Base-by-base conservation (phyloP, 2,329 filamentous ascomycete genomes). In the Colletotrichum sp. region DNA sequence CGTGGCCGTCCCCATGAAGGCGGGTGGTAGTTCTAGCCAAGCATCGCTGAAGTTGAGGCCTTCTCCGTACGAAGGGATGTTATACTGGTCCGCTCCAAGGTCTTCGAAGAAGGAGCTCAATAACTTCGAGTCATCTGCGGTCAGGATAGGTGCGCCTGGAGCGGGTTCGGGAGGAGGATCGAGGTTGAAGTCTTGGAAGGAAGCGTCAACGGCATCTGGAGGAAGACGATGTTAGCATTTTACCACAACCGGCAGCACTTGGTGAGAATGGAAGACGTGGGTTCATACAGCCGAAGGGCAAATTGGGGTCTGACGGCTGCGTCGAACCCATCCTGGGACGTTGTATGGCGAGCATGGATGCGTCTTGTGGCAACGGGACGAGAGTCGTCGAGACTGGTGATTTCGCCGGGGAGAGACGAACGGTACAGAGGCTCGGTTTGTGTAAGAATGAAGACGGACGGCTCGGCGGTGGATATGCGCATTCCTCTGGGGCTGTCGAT, bases 241-340 rank as follows among this genome's bases (percentile, higher is more conserved):
- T 21, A 13, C 43, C 34, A 12, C 8, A 32, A 21, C n/a, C 21
- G 32, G 24, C 3, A 39, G 64, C 21, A 65, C 21, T 30, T 21
- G 48, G 34, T 18, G 48, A 80, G 74, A 39, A 61, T 26, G 57
- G 48, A 68, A 68, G 39, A 61, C 59, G 21, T 52, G 69, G 57
- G 68, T 63, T 90, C 92, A 80, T 89, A 94, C 93, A 94, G 81
- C 93, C 93, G 88, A 94, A 94, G 48, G 91, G 90, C 81, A 90
- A 85, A 78, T 90, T 87, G 72, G 88, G 85, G 80, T 91, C 87
- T 80, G 89, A 86, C 83, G 88, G 87, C 85, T 89, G 89, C 85
- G 86, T 88, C 85, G 90, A 90, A 89, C 86, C 89, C 91, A 92
- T 92, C 83, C 86, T 90, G 83, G 87, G 87, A 87, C 84, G 87